Conservation (phyloP, 2,329 filamentous ascomycete species). For the Lithohypha guttulata region DNA sequence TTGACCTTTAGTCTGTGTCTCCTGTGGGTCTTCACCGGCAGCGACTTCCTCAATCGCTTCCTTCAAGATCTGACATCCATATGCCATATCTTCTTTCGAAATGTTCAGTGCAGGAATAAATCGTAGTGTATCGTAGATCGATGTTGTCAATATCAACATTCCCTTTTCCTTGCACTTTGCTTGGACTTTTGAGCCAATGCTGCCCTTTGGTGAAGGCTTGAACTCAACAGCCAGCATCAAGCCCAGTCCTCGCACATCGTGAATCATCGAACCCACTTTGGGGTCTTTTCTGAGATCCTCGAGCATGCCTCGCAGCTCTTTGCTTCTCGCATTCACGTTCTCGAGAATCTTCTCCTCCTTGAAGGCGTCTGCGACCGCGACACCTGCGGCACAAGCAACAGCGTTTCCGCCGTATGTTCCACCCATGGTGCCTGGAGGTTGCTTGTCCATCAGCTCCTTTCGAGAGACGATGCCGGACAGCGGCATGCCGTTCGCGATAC, state of each 20-base stretch:
- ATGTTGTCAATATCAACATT: slow-evolving; percentile 31
- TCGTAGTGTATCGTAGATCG: slow-evolving; percentile 31
- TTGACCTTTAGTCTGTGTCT: slow-evolving; percentile 16
- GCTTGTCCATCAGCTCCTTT: slow-evolving; percentile 30
- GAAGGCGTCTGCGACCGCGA: slow-evolving; percentile 29
- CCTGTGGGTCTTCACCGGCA: slow-evolving; percentile 16
- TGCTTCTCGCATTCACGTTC: slow-evolving; percentile 27
- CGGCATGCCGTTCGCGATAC: slow-evolving; percentile 24
- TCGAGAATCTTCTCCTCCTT: slow-evolving; percentile 29
- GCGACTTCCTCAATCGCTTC: slow-evolving; percentile 30
- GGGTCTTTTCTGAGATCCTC: slow-evolving; percentile 18
- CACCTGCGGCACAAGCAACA: slow-evolving; percentile 28
- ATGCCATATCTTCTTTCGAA: slow-evolving; percentile 29
- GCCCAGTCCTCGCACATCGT: slow-evolving; percentile 30
- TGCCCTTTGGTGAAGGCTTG: slow-evolving; percentile 24
- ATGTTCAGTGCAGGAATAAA: slow-evolving; percentile 33
- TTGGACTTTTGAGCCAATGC: slow-evolving; percentile 29
- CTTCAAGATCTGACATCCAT: slow-evolving; percentile 28
- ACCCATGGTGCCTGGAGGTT: slow-evolving; percentile 29
- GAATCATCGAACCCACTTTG: slow-evolving; percentile 25
- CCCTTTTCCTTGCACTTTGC: slow-evolving; percentile 31
- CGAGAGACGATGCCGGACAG: slow-evolving; percentile 24
- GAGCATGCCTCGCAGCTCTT: slow-evolving; percentile 23
- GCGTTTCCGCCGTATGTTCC: slow-evolving; percentile 31
- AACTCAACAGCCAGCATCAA: slow-evolving; percentile 32